Conservation (phyloP, 805 yeast species). For the Kluyveromyces starmeri region DNA sequence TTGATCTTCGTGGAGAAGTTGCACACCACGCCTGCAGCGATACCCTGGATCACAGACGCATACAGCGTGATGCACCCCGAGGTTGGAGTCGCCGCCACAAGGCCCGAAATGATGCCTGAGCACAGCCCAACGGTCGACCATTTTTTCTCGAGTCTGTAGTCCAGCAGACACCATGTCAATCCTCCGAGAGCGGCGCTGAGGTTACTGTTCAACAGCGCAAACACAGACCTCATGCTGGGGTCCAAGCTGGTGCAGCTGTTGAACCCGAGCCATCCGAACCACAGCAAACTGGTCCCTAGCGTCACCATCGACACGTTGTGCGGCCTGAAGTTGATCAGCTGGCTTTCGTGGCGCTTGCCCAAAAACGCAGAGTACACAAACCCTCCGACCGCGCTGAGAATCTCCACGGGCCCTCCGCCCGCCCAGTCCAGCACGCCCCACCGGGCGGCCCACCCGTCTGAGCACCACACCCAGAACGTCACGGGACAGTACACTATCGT, state of each 20-base stretch:
- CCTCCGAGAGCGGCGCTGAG: conserved; percentile 87
- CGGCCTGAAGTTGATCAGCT: conserved; percentile 83
- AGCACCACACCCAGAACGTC: conserved; percentile 93
- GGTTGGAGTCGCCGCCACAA: conserved; percentile 95
- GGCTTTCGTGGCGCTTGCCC: conserved; percentile 67
- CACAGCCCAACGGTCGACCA: conserved; percentile 95
- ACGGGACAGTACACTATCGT: conserved; percentile 90
- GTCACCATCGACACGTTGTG: conserved; percentile 90
- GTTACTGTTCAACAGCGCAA: conserved; percentile 88
- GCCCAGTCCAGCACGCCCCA: conserved; percentile 96
- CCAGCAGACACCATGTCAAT: conserved; percentile 83
- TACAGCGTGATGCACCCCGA: conserved; percentile 87
- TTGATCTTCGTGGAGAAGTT: conserved; percentile 85
- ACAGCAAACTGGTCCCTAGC: conserved; percentile 75
- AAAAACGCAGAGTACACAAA: conserved; percentile 74
- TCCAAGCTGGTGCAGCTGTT: conserved; percentile 83
- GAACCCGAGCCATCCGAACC: conserved; percentile 96
- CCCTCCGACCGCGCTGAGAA: conserved; percentile 84
- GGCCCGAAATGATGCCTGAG: conserved; percentile 91
- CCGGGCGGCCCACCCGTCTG: conserved; percentile 85
- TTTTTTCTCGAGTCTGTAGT: conserved; percentile 77
- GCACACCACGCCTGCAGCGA: conserved; percentile 73
- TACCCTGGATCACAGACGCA: conserved; percentile 82
- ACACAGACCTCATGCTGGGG: conserved; percentile 75
- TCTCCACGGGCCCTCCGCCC: conserved; percentile 97